phyloP scores from a whole-genome alignment of 176 grass and related monocot species.

The Phyllostachys edulis region DNA sequence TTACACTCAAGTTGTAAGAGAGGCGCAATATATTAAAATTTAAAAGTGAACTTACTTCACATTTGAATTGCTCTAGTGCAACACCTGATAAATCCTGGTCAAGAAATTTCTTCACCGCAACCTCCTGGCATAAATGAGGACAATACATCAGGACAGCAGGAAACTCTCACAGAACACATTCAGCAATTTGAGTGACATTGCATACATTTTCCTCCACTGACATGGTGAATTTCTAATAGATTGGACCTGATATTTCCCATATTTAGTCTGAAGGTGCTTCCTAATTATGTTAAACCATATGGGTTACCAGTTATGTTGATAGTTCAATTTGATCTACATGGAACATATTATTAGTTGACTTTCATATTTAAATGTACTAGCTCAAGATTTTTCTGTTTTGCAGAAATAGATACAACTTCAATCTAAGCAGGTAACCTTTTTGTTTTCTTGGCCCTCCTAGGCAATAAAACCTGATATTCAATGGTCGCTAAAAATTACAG shows the following conservation, averaged over 20 bases:
- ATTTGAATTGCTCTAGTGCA: constrained; percentile 94
- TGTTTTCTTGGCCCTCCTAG: background rate
- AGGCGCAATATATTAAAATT: constrained; percentile 8
- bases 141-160: constrained; percentile 6
- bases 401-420: background rate
- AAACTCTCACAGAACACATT: constrained; percentile 23
- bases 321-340: constrained; percentile 2
- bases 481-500: background rate
- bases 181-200: background rate
- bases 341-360: background rate
- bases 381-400: background rate
- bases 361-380: background rate
- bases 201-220: background rate
- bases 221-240: constrained; percentile 14
- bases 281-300: background rate
- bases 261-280: constrained; percentile 7
- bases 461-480: constrained; percentile 21
- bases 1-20: constrained; percentile 19
- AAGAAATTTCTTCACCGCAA: constrained; percentile 99
- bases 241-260: background rate
- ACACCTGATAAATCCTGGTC: constrained; percentile 92
- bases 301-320: background rate
- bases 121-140: constrained; percentile 64
- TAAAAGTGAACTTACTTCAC: constrained; percentile 69
- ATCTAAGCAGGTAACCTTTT: background rate